Evolutionary conservation across 352 stramenopile species (phyloP).

Genomic region (Phytophthora vignae): DNA sequence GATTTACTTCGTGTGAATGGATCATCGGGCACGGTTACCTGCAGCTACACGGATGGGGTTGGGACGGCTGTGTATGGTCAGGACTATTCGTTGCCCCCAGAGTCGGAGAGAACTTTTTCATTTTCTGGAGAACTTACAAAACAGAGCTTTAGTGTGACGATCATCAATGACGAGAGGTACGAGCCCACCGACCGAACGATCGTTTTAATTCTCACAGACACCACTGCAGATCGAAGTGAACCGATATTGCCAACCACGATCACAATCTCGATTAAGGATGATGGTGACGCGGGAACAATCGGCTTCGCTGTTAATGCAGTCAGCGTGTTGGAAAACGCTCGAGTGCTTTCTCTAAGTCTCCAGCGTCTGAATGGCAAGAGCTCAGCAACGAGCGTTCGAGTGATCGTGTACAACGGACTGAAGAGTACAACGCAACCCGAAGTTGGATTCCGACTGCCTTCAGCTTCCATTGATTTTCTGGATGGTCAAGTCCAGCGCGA

Average conservation of each 20-base stretch:
- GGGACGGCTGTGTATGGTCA: slow-evolving; percentile 36
- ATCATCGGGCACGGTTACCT: slow-evolving; percentile 51
- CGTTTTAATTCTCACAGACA: slow-evolving; percentile 47
- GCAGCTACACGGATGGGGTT: slow-evolving; percentile 31
- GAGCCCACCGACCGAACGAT: slow-evolving; percentile 36
- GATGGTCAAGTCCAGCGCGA: slow-evolving; percentile 37
- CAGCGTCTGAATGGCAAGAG: slow-evolving; percentile 46
- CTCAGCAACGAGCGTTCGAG: slow-evolving; percentile 33
- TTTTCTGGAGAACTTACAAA: slow-evolving; percentile 50
- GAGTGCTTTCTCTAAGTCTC: slow-evolving; percentile 37
- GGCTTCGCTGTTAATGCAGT: slow-evolving; percentile 41
- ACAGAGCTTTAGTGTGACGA: slow-evolving; percentile 47
- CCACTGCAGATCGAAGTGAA: slow-evolving; percentile 41
- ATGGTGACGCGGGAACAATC: slow-evolving; percentile 63
- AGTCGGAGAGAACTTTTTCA: slow-evolving; percentile 25
- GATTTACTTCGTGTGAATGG: slow-evolving; percentile 58
- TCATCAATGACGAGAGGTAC: slow-evolving; percentile 56
- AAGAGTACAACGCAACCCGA: slow-evolving; percentile 29
- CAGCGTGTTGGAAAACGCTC: slow-evolving; percentile 37
- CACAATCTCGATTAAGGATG: slow-evolving; percentile 54
- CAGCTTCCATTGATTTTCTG: slow-evolving; percentile 42
- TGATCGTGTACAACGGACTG: slow-evolving; percentile 21
- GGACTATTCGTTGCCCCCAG: slow-evolving; percentile 46
- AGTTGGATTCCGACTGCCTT: slow-evolving; percentile 42
- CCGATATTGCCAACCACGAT: slow-evolving; percentile 20